Evolutionary conservation across 2,329 filamentous ascomycete species (phyloP).

Genomic region (Geosmithia flava): DNA sequence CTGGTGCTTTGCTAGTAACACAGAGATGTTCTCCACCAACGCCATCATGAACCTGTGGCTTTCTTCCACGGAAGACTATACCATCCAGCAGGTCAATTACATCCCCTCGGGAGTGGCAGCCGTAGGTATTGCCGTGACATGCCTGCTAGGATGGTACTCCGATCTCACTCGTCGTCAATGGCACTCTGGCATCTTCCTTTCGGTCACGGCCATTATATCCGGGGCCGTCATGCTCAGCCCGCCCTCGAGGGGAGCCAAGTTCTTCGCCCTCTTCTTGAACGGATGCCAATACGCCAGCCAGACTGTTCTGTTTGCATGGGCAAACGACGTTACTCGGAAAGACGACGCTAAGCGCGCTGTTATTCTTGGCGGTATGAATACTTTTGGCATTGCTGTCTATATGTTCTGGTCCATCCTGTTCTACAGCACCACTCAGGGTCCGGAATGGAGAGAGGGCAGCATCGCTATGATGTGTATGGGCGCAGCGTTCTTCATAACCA

Average conservation of each 20-base stretch:
- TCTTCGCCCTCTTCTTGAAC: slow-evolving; percentile 6
- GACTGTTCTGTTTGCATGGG: slow-evolving; percentile 7
- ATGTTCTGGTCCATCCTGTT: slow-evolving; percentile 5
- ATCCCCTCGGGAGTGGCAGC: slow-evolving; percentile 25
- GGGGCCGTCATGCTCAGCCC: slow-evolving; percentile 6
- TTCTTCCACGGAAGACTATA: slow-evolving; percentile 17
- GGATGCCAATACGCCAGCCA: slow-evolving; percentile 4
- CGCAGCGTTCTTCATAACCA: neutral
- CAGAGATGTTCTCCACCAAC: slow-evolving; percentile 4
- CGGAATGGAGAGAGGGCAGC: slow-evolving; percentile 4
- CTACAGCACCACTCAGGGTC: slow-evolving; percentile 3
- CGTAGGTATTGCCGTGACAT: slow-evolving; percentile 2
- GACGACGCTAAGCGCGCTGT: slow-evolving; percentile 7
- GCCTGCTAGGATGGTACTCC: slow-evolving; percentile 1
- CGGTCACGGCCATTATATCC: slow-evolving; percentile 3
- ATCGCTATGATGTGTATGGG: slow-evolving; percentile 5
- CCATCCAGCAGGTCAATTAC: slow-evolving; percentile 30
- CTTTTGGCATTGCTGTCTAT: slow-evolving; percentile 5
- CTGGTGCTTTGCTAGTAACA: slow-evolving; percentile 3
- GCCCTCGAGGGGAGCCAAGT: slow-evolving; percentile 2
- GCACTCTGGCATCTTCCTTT: slow-evolving; percentile 5
- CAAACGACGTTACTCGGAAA: slow-evolving; percentile 3
- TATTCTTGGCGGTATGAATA: slow-evolving; percentile 6
- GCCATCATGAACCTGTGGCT: slow-evolving; percentile 10
- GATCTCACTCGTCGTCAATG: slow-evolving; percentile 1